Evolutionary conservation across 2,329 filamentous ascomycete species (phyloP).

Genomic region (Talaromyces sp.): DNA sequence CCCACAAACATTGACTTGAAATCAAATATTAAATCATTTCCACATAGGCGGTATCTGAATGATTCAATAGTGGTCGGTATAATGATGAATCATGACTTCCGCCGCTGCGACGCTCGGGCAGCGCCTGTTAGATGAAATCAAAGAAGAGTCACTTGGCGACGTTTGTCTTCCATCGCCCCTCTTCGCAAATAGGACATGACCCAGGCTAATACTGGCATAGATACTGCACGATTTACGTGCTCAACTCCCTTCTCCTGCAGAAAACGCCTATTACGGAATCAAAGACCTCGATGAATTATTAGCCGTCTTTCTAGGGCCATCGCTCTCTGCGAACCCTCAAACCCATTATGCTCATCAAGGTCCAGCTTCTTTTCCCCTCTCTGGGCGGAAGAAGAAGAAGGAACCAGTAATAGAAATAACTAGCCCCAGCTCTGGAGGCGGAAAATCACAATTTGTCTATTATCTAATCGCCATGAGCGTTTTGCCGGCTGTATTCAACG

Average conservation of each 20-base stretch:
- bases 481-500: slow-evolving; percentile 42
- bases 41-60: no score
- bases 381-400: slow-evolving; percentile 17
- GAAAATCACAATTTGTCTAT: slow-evolving; percentile 60
- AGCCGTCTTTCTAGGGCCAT: slow-evolving; percentile 31
- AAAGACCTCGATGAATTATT: slow-evolving; percentile 47
- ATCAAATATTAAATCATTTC: no score
- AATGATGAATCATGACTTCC: slow-evolving; percentile 15
- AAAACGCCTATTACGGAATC: slow-evolving; percentile 39
- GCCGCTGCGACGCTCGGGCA: slow-evolving; percentile 46
- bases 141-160: slow-evolving; percentile 50
- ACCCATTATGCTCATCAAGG: background rate
- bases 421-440: slow-evolving; percentile 49
- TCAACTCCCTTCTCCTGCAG: slow-evolving; percentile 24
- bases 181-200: background rate
- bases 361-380: background rate
- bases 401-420: slow-evolving; percentile 53
- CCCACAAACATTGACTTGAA: no score
- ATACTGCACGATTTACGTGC: slow-evolving; percentile 31
- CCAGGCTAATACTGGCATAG: slow-evolving; percentile 20
- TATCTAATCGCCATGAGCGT: slow-evolving; percentile 52
- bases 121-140: slow-evolving; percentile 52
- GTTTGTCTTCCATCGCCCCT: slow-evolving; percentile 34
- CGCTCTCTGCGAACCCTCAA: slow-evolving; percentile 12
- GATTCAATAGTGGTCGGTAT: background rate